Base-by-base conservation (phyloP, 2,329 filamentous ascomycete species). In the Fusarium avenaceum region DNA sequence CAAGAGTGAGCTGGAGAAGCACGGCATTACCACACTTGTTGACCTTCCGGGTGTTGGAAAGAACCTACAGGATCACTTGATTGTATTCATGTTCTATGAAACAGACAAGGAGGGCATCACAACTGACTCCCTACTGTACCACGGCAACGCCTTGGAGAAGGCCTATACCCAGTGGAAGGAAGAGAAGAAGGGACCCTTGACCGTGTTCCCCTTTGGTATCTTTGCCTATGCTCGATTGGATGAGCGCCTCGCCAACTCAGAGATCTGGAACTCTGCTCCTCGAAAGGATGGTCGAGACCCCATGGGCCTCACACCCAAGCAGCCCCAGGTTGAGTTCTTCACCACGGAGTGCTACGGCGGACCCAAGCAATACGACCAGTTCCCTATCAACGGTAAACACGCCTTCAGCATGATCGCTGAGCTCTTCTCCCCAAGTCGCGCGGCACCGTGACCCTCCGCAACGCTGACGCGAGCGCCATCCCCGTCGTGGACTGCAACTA, bases 291-390 rank as follows among this genome's bases (percentile, higher is more conserved):
- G 85, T 6, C 85, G 88, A 6, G 89, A 90, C 68, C 87, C 89
- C 0, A 90, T 91, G 88, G 86, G 85, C 19, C 77, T 90, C 17
- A 84, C 83, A 0, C 76, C 80, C 0, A 75, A 76, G 7, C 88
- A 90, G 71, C 86, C 88, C 0, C 87, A 89, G 69, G 74, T 89
- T 48, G 88, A 90, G 70, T 85, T 89, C 75, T 90, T 89, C 77
- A 86, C 82, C 32, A 89, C 87, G 0, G 87, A 89, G 72, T 86
- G 85, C 70, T 89, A 89, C 66, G 86, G 86, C 6, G 86, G 86
- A 0, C 87, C 87, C 0, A 87, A 87, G 65, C 85, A 88, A 61
- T 89, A 82, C 62, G 78, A 80, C 20, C 77, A 87, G 38, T 85
- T 83, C 54, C 87, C 87, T 0, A 76, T 80, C 3, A 80, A 87